phyloP scores from a whole-genome alignment of 176 grass and related monocot genomes.

The Tillandsia leiboldiana region DNA sequence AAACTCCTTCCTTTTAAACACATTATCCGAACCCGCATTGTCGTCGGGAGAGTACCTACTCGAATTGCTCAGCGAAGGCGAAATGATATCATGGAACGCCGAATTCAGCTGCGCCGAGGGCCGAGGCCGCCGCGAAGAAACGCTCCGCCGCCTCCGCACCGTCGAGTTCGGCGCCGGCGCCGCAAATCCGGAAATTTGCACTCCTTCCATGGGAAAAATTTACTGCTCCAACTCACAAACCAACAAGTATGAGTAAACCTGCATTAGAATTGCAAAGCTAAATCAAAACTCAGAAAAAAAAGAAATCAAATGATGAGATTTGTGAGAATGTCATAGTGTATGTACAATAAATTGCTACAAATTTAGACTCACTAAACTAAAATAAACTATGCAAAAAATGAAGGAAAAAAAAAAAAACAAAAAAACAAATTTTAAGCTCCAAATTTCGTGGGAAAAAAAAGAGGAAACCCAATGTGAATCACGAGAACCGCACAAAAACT shows the following conservation, averaged over 20 bases:
- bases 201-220: slow-evolving; percentile 27
- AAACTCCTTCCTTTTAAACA: slow-evolving; percentile 27
- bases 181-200: slow-evolving; percentile 19
- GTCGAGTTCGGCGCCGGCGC: slow-evolving; percentile 1
- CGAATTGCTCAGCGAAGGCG: slow-evolving; percentile 23
- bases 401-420: no score
- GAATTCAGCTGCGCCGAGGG: slow-evolving; percentile 16
- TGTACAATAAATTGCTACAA: neutral
- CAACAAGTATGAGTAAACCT: neutral
- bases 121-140: slow-evolving; percentile 28
- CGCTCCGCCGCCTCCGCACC: slow-evolving; percentile 29
- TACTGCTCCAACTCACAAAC: neutral
- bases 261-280: neutral
- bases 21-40: slow-evolving; percentile 23
- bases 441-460: no score
- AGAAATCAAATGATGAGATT: neutral
- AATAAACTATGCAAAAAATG: no score
- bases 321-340: neutral
- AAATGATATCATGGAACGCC: slow-evolving; percentile 22
- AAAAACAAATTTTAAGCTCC: no score
- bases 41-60: slow-evolving; percentile 35
- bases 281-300: neutral
- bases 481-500: no score
- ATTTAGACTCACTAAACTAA: neutral
- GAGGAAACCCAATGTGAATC: no score